A percentile compares a stretch with the other conserved stretches of the same genome.
Evolutionary conservation across 179 eudicot genomes (phyloP).

Genomic region (Carnegiea gigantea): DNA sequence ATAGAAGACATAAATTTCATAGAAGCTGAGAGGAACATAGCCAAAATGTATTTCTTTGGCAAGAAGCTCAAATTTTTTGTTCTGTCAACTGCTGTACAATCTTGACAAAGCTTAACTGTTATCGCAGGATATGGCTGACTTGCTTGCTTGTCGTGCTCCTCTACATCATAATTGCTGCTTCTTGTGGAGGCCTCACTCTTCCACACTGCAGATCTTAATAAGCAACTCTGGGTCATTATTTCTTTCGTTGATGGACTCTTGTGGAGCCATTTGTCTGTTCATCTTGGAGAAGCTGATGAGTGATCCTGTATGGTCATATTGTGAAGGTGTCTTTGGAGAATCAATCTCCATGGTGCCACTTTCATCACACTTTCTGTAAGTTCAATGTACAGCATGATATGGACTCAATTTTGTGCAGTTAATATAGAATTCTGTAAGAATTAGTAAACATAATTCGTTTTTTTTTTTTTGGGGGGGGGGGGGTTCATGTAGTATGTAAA

Average conservation of each 20-base stretch:
- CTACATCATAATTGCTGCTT: slow-evolving; percentile 78
- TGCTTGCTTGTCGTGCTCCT: slow-evolving; percentile 66
- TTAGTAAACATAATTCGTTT: neutral
- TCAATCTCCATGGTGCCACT: neutral
- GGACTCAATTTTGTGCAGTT: slow-evolving; percentile 13
- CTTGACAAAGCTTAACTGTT: slow-evolving; percentile 10
- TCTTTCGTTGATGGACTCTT: neutral
- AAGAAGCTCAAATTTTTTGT: neutral
- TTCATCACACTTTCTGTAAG: slow-evolving; percentile 3
- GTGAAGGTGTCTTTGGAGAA: neutral
- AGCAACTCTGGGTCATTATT: slow-evolving; percentile 6
- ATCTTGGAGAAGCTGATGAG: neutral
- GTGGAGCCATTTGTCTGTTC: neutral
- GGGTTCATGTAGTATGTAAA: neutral
- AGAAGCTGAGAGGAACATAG: neutral
- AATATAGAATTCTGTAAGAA: slow-evolving; percentile 1
- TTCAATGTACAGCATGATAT: slow-evolving; percentile 1
- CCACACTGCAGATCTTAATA: slow-evolving; percentile 73
- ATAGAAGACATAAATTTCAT: no score
- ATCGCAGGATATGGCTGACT: slow-evolving; percentile 80
- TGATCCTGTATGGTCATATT: neutral
- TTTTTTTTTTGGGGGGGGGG: no score
- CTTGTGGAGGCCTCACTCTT: slow-evolving; percentile 83
- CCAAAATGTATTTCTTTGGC: neutral
- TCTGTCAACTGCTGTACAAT: neutral